Evolutionary conservation across 345 rosid species (phyloP).

Genomic region (Syzygium oleosum): DNA sequence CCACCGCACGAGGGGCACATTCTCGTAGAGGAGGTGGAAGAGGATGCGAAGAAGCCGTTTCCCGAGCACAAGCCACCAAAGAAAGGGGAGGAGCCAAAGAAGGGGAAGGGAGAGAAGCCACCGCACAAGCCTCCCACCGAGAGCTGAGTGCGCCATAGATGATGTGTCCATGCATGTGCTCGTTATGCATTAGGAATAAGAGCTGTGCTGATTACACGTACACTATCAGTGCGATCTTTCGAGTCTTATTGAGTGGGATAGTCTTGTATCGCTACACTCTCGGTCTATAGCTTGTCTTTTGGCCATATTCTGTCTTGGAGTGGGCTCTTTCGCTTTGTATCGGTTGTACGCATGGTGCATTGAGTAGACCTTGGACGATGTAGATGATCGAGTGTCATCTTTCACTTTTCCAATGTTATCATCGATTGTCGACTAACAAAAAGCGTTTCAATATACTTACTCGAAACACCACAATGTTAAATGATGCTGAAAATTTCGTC

Average conservation of each 20-base stretch:
- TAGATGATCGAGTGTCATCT: background rate
- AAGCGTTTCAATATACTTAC: background rate
- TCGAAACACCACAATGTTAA: background rate
- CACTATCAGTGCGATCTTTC: background rate
- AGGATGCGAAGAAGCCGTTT: background rate
- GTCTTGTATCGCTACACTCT: background rate
- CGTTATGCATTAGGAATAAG: background rate
- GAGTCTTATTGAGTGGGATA: background rate
- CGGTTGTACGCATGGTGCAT: background rate
- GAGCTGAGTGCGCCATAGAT: background rate
- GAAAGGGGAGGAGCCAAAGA: background rate
- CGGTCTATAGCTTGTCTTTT: background rate
- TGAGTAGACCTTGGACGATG: background rate
- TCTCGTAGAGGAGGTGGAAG: background rate
- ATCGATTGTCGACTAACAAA: background rate
- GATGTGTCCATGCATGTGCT: background rate
- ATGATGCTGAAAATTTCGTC: background rate
- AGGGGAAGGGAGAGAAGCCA: slow-evolving; percentile 10
- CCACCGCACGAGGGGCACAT: background rate
- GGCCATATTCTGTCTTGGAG: background rate
- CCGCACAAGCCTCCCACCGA: slow-evolving; percentile 7
- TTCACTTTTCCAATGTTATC: background rate
- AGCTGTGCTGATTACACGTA: background rate
- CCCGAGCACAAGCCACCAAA: background rate
- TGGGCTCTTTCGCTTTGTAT: background rate